A percentile compares a stretch with the other conserved stretches of the same genome.
Evolutionary conservation across 1,284 basidiomycete genomes (phyloP).

Genomic region (Ceratobasidium sp.): DNA sequence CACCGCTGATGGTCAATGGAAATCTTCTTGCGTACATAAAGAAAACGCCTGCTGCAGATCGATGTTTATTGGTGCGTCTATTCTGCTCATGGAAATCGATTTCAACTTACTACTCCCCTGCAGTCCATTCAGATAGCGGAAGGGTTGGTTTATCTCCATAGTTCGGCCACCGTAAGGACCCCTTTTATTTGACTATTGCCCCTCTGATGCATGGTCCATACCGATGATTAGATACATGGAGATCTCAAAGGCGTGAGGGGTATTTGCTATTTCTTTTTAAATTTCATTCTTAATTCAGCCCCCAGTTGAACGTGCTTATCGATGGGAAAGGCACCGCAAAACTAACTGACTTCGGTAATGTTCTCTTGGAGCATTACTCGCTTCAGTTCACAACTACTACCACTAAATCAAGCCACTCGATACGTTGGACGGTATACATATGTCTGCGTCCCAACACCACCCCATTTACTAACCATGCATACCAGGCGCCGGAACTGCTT

Average conservation of each 20-base stretch:
- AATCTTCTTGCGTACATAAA: neutral
- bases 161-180: too few relatives aligned
- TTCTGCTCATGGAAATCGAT: neutral
- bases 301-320: neutral
- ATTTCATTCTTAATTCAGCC: too few relatives aligned
- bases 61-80: neutral
- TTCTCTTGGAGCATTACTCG: neutral
- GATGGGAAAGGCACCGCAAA: neutral
- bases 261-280: neutral
- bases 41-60: neutral
- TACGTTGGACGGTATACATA: neutral
- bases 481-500: neutral
- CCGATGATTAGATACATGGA: neutral
- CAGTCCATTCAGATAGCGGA: constrained; percentile 6
- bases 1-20: constrained; percentile 6
- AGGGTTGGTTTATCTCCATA: neutral
- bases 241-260: constrained; percentile 17
- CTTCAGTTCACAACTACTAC: neutral
- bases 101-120: too few relatives aligned
- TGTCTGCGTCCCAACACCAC: too few relatives aligned
- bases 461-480: too few relatives aligned
- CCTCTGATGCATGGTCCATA: neutral
- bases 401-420: neutral
- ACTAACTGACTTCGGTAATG: constrained; percentile 9
- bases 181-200: too few relatives aligned